Percentiles rank a stretch among this genome's conserved stretches.
Evolutionary conservation across 2,329 filamentous ascomycete species (phyloP).

Genomic region (Colletotrichum noveboracense): DNA sequence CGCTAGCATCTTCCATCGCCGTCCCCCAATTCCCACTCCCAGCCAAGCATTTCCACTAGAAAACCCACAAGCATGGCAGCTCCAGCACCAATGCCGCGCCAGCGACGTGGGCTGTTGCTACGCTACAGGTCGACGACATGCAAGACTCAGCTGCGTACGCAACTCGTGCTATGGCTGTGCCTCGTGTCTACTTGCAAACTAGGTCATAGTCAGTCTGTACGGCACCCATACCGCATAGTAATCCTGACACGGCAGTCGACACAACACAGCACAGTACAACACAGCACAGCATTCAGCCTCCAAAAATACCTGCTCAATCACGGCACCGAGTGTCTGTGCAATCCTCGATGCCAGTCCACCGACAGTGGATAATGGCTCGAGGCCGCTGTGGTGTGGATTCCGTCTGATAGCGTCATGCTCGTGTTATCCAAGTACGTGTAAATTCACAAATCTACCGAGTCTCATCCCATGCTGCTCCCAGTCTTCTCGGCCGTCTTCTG

Average conservation of each 20-base stretch:
- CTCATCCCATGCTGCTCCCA: not conserved
- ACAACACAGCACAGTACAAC: not conserved
- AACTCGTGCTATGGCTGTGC: not conserved
- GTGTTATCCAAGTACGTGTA: not conserved
- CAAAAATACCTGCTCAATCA: not conserved
- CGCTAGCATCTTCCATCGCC: not conserved
- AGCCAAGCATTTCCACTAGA: not conserved
- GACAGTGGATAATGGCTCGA: not conserved
- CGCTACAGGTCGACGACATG: not conserved
- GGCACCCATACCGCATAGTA: not conserved
- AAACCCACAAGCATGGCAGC: not conserved
- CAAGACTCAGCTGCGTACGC: not conserved
- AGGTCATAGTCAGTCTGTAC: not conserved
- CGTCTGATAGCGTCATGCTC: conserved; percentile 1
- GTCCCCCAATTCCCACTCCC: not conserved
- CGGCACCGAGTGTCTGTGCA: not conserved
- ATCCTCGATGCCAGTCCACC: not conserved
- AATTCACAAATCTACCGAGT: not conserved
- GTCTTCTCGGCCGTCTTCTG: not conserved
- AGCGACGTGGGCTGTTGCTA: not conserved
- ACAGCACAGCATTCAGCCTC: not conserved
- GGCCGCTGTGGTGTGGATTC: not conserved
- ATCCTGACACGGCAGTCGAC: not conserved
- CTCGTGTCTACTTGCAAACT: not conserved
- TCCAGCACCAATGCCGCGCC: not conserved